Evolutionary conservation across 148 eudicot species (phyloP), one percentile per base, ranked within the genome.

Genomic region (Limonium bicolor): DNA sequence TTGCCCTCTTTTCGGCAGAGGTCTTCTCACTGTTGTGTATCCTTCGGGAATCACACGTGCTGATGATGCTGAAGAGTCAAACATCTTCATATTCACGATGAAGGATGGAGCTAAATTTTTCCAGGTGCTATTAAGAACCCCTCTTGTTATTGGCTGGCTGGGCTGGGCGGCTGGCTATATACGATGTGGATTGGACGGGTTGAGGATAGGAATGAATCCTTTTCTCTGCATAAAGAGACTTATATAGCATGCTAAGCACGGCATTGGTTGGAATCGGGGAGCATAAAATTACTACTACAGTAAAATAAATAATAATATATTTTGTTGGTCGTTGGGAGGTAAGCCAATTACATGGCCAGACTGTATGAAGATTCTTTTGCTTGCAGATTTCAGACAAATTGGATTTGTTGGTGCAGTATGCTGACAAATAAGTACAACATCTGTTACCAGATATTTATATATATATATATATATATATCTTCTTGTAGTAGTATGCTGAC

Each of bases 1-100:
- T 26, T 71, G 71, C 17, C 82, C 82, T 53, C 82, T 68, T 44
- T 54, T 64, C n/a, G 77, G 82, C 28, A 68, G 50, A 20, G 61
- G 54, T 48, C 55, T 48, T 58, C 48, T 63, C n/a, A n/a, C n/a
- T n/a, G n/a, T n/a, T n/a, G n/a, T n/a, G n/a, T n/a, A n/a, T n/a
- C n/a, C n/a, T n/a, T n/a, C n/a, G n/a, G n/a, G n/a, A n/a, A n/a
- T n/a, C n/a, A n/a, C n/a, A n/a, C n/a, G n/a, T n/a, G 34, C 16
- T 9, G 17, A 21, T 22, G 49, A 18, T 11, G 29, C 27, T 22
- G 46, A 27, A 26, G 27, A 36, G 5, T 12, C 41, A 31, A 23
- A 34, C 24, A 40, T 57, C 49, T 19, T 42, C 14, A 15, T 37
- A 24, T 43, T 33, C 35, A 30, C 19, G 37, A 21, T 29, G 16